Evolutionary conservation across 2,329 filamentous ascomycete species (phyloP).

Genomic region (Hirsutella minnesotensis): DNA sequence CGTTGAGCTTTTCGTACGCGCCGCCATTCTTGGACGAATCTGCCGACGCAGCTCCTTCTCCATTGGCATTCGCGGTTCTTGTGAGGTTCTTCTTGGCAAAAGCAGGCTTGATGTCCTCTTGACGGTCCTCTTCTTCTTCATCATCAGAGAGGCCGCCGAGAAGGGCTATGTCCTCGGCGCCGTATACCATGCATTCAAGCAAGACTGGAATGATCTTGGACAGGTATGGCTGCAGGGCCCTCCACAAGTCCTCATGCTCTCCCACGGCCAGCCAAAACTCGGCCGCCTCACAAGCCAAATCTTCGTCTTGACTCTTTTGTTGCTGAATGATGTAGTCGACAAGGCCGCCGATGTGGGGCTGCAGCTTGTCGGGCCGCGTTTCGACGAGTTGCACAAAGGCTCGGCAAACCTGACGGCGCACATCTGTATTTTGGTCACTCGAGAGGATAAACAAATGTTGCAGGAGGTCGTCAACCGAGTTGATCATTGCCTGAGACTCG

Average conservation of each 20-base stretch:
- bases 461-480: constrained; percentile 70
- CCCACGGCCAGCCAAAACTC: constrained; percentile 96
- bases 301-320: constrained; percentile 77
- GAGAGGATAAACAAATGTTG: constrained; percentile 74
- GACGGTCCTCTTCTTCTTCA: constrained; percentile 81
- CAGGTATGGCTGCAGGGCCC: constrained; percentile 65
- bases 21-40: constrained; percentile 40
- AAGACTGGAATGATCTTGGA: constrained; percentile 80
- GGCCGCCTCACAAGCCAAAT: constrained; percentile 84
- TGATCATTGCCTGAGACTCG: constrained; percentile 70
- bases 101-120: constrained; percentile 81
- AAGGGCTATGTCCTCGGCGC: constrained; percentile 80
- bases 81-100: constrained; percentile 65
- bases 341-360: constrained; percentile 75
- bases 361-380: constrained; percentile 77
- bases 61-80: constrained; percentile 47
- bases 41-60: constrained; percentile 35
- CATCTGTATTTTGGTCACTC: constrained; percentile 64
- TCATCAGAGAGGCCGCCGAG: constrained; percentile 79
- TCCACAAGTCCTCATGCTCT: constrained; percentile 72
- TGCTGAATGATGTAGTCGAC: constrained; percentile 90
- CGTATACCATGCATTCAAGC: constrained; percentile 91
- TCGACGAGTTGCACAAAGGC: constrained; percentile 89
- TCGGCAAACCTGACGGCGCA: constrained; percentile 85
- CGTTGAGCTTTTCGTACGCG: constrained; percentile 40